These are phyloP conservation scores for Theobroma grandiflorum DNA, from an alignment of 441 rosid genomes.

Conservation along the genomic window DNA sequence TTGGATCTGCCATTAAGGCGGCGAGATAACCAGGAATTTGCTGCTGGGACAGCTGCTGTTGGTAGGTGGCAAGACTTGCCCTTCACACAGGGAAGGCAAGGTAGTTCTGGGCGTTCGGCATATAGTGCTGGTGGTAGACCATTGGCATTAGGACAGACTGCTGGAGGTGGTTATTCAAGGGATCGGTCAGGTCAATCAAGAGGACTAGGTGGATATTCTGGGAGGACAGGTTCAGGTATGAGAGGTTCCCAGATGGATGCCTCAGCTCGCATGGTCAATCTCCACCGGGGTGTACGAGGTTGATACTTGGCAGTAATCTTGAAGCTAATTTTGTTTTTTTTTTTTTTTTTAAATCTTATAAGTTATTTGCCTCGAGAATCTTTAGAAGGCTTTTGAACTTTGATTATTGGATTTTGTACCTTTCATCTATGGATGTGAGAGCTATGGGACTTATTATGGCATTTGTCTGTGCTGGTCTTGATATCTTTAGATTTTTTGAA, in stretches of 20 bases:
- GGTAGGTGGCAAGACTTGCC: constrained; percentile 77
- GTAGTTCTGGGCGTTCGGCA: constrained; percentile 55
- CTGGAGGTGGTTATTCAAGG: constrained; percentile 50
- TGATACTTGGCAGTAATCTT: constrained; percentile 31
- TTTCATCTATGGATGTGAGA: not conserved
- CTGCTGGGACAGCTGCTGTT: constrained; percentile 49
- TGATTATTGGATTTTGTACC: constrained; percentile 4
- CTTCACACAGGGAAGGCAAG: constrained; percentile 66
- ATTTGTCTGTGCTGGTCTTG: not conserved
- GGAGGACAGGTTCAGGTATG: constrained; percentile 46
- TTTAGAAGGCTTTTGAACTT: not conserved
- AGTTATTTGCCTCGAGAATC: not conserved
- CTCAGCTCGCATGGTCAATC: constrained; percentile 77
- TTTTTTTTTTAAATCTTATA: not conserved
- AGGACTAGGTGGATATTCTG: constrained; percentile 57
- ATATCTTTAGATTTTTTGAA: not conserved
- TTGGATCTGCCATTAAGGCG: constrained; percentile 68
- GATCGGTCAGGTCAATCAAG: constrained; percentile 58
- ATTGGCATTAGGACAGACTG: constrained; percentile 44
- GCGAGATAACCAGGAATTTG: constrained; percentile 74
- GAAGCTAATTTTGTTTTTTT: not conserved
- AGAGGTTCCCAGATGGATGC: constrained; percentile 71
- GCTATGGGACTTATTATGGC: not conserved
- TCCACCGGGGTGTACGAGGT: constrained; percentile 57
- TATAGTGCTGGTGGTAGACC: constrained; percentile 50